Evolutionary conservation across 306 rosid species (phyloP).

Genomic region (Medicago arabica): DNA sequence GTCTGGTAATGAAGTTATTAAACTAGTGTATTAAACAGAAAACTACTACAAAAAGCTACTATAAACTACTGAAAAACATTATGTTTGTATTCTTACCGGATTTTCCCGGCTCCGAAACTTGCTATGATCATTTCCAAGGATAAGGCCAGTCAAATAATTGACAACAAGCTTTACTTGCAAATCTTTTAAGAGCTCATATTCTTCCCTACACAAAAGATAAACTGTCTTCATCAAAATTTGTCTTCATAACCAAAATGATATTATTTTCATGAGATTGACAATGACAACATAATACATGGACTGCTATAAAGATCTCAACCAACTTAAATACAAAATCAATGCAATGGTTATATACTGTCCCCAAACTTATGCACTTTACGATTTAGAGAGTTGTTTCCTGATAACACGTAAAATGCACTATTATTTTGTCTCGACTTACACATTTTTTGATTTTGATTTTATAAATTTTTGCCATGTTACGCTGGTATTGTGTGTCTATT

Average conservation of each 20-base stretch:
- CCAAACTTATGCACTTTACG: conserved; percentile 20
- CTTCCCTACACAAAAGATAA: conserved; percentile 61
- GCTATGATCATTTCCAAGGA: too few species aligned
- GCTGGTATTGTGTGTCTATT: too few species aligned
- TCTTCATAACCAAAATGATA: neutral
- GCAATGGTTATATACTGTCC: conserved; percentile 1
- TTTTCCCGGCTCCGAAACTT: conserved; percentile 76
- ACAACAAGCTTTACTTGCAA: conserved; percentile 77
- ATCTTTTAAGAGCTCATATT: conserved; percentile 81
- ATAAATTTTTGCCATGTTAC: too few species aligned
- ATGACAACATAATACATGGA: neutral
- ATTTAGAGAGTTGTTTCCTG: conserved; percentile 20
- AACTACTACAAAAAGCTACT: too few species aligned
- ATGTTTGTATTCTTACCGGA: conserved; percentile 61
- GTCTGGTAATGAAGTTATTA: too few species aligned
- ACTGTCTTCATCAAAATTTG: too few species aligned
- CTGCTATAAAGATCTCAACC: too few species aligned
- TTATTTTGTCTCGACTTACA: too few species aligned
- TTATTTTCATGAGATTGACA: conserved; percentile 20
- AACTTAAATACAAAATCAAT: conserved; percentile 11
- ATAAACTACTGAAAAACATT: too few species aligned
- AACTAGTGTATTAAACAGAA: too few species aligned
- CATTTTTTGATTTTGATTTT: too few species aligned
- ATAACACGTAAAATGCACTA: too few species aligned
- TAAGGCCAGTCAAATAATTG: conserved; percentile 80